Conservation (phyloP, 345 rosid genomes). For the Garcia nutans region DNA sequence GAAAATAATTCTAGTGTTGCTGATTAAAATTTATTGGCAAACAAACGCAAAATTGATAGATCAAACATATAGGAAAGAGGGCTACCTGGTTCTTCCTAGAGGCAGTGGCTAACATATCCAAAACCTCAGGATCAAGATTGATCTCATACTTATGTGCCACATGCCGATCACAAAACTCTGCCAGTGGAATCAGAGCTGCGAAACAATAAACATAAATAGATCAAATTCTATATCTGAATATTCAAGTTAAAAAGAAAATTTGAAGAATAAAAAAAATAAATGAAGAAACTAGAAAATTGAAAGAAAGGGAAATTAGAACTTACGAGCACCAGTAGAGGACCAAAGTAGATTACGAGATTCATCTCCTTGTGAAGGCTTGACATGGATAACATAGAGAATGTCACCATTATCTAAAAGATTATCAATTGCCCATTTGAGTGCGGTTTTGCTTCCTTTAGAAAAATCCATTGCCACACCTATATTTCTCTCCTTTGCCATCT, state of each 20-base stretch:
- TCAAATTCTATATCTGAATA: background rate
- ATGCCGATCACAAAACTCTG: slow-evolving; percentile 17
- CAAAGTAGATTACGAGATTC: slow-evolving; percentile 25
- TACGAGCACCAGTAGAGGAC: slow-evolving; percentile 27
- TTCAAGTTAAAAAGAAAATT: background rate
- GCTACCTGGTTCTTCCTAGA: slow-evolving; percentile 18
- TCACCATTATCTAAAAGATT: slow-evolving; percentile 23
- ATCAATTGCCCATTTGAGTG: slow-evolving; percentile 23
- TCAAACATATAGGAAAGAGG: no score
- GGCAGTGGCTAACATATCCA: slow-evolving; percentile 13
- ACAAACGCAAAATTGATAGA: background rate
- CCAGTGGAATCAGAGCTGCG: slow-evolving; percentile 23
- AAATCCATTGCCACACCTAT: slow-evolving; percentile 27
- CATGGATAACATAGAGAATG: slow-evolving; percentile 22
- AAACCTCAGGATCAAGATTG: slow-evolving; percentile 15
- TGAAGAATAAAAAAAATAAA: background rate
- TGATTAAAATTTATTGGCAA: no score
- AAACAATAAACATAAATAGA: background rate
- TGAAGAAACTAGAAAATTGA: no score
- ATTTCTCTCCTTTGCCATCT: slow-evolving; percentile 24
- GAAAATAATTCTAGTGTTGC: no score
- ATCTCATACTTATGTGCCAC: slow-evolving; percentile 13
- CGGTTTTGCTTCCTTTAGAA: slow-evolving; percentile 25
- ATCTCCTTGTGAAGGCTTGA: slow-evolving; percentile 14
- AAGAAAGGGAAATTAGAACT: no score